Evolutionary conservation across 768 basidiomycete species (phyloP).

Genomic region (Auriscalpium microsporum): DNA sequence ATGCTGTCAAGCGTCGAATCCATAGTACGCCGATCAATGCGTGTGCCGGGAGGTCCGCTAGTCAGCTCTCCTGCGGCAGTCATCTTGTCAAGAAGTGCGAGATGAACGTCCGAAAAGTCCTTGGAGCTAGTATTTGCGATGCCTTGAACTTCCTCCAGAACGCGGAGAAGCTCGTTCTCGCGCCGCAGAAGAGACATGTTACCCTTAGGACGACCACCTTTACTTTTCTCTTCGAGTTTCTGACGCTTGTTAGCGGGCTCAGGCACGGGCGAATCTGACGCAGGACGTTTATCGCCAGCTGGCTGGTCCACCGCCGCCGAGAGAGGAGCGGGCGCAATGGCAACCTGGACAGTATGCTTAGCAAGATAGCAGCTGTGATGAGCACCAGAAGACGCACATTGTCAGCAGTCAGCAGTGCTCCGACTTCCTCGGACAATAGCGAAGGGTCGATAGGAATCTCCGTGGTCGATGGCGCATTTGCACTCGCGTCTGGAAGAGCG

Average conservation of each 20-base stretch:
- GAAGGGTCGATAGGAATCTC: slow-evolving; percentile 4
- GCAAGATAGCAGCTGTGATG: too few species aligned
- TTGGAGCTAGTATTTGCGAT: slow-evolving; percentile 57
- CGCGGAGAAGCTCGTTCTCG: slow-evolving; percentile 68
- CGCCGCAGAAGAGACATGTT: slow-evolving; percentile 75
- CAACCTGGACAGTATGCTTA: too few species aligned
- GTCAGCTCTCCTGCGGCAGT: slow-evolving; percentile 54
- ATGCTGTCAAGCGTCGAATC: slow-evolving; percentile 49
- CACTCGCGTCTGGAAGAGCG: too few species aligned
- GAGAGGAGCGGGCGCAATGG: too few species aligned
- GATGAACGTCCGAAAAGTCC: slow-evolving; percentile 63
- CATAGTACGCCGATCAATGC: slow-evolving; percentile 68
- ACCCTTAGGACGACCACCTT: slow-evolving; percentile 28
- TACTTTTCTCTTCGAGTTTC: slow-evolving; percentile 7
- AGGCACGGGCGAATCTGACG: background rate
- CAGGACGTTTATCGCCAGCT: background rate
- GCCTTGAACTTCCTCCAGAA: slow-evolving; percentile 60
- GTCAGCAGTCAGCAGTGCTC: too few species aligned
- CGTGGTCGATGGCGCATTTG: too few species aligned
- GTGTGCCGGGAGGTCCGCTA: slow-evolving; percentile 60
- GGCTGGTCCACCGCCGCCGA: too few species aligned
- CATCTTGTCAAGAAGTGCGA: slow-evolving; percentile 50
- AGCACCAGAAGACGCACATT: too few species aligned
- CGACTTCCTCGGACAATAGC: too few species aligned
- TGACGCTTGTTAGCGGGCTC: slow-evolving; percentile 10